Evolutionary conservation across 1,139 yeast genomes (phyloP), one percentile per base, ranked within the genome.

Genomic region (Sugiyamaella neomexicana): DNA sequence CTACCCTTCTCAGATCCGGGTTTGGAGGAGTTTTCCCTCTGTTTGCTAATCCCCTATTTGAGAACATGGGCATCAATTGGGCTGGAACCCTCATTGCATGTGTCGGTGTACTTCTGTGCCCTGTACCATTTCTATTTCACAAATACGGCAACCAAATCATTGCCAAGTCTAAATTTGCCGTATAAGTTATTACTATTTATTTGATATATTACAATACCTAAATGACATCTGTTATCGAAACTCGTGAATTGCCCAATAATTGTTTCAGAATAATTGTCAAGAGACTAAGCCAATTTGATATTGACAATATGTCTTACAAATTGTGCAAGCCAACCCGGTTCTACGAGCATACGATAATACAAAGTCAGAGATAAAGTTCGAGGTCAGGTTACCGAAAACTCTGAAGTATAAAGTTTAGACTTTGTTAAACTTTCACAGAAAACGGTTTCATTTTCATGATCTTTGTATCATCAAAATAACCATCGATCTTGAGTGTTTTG

Each of bases 1-100:
- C 88, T 68, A 82, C 96, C 0, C 82, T 89, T 65, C 75, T 90
- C 64, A 82, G 98, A 75, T 82, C 90, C 58, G 83, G 75, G 0
- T 79, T 81, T 62, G 89, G 85, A 56, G 86, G 84, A 44, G 78
- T 78, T 1, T 90, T 90, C 80, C 97, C 97, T 45, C 75, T 90
- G 55, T 90, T 90, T 65, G 80, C 84, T 2, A 72, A 79, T 5
- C 86, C 81, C 60, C 84, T 89, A 96, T 87, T 89, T 70, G 69
- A 74, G 9, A 78, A 77, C 59, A 78, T 89, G 83, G 83, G 87
- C 41, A 80, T 81, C 50, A 83, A 86, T 66, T 89, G 93, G 90
- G 95, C 95, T 2, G 85, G 89, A 55, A 76, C 89, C 20, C 72
- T 89, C 55, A 70, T 89, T 39, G 96, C 95, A 12, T 75, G 83